These are phyloP conservation scores for Lachnellula hyalina DNA, from an alignment of 2,329 filamentous ascomycete species.

Conservation along the genomic window DNA sequence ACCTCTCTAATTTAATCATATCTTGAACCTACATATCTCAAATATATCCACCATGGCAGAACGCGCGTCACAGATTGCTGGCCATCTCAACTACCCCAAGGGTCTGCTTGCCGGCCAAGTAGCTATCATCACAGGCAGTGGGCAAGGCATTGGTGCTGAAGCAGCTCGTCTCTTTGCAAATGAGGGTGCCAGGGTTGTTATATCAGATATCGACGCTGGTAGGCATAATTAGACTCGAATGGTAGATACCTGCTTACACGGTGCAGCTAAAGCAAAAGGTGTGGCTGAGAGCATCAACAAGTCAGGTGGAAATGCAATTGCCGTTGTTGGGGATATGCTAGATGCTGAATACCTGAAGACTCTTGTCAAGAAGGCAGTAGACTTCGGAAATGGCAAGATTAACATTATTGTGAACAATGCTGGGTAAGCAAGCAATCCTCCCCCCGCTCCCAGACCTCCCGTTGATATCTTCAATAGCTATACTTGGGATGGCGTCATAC, in stretches of 20 bases:
- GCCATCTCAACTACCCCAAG: slow-evolving; percentile 76
- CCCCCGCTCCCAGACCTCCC: neutral
- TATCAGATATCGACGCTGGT: slow-evolving; percentile 78
- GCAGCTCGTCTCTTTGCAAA: slow-evolving; percentile 77
- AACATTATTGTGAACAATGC: slow-evolving; percentile 91
- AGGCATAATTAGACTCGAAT: slow-evolving; percentile 13
- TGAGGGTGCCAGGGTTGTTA: slow-evolving; percentile 78
- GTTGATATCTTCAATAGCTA: slow-evolving; percentile 39
- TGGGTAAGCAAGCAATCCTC: slow-evolving; percentile 36
- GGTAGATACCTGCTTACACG: slow-evolving; percentile 11
- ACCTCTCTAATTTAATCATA: neutral
- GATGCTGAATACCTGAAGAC: slow-evolving; percentile 63
- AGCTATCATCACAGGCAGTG: slow-evolving; percentile 82
- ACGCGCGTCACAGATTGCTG: slow-evolving; percentile 65
- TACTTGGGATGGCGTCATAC: slow-evolving; percentile 89
- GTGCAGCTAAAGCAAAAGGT: slow-evolving; percentile 58
- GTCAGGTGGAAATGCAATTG: slow-evolving; percentile 59
- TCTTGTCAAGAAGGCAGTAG: slow-evolving; percentile 69
- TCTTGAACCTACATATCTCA: neutral
- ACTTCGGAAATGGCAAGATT: slow-evolving; percentile 81
- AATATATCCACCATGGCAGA: slow-evolving; percentile 30
- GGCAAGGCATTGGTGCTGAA: slow-evolving; percentile 86
- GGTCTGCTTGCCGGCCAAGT: slow-evolving; percentile 75
- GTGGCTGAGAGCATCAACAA: slow-evolving; percentile 67
- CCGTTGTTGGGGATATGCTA: slow-evolving; percentile 72